A percentile compares a stretch with the other conserved stretches of the same genome.
These are phyloP conservation scores for Russula sp. DNA, from an alignment of 768 basidiomycete genomes.

Conservation along the genomic window DNA sequence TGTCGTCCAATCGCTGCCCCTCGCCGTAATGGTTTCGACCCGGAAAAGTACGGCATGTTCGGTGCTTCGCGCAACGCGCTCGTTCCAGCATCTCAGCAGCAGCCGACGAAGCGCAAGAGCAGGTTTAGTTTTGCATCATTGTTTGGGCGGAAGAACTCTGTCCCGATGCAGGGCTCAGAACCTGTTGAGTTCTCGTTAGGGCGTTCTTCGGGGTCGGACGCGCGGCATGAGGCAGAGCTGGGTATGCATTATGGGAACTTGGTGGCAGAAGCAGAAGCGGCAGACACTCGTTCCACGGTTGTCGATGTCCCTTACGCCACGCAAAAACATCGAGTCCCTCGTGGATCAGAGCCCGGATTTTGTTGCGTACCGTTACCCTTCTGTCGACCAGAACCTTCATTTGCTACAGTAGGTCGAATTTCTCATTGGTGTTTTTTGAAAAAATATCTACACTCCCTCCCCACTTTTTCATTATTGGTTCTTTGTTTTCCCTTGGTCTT, in stretches of 20 bases:
- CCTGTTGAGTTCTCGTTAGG: conserved; percentile 31
- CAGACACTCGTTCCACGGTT: conserved; percentile 46
- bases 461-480: conserved; percentile 19
- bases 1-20: conserved; percentile 48
- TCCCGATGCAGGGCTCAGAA: conserved; percentile 25
- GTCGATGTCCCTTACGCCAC: conserved; percentile 53
- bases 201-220: conserved; percentile 36
- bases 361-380: conserved; percentile 85
- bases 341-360: conserved; percentile 86
- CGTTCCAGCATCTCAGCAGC: conserved; percentile 32
- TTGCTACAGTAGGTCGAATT: conserved; percentile 45
- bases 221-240: conserved; percentile 44
- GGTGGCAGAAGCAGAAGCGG: conserved; percentile 46
- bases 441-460: neutral
- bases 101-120: conserved; percentile 60
- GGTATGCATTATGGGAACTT: conserved; percentile 53
- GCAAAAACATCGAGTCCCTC: conserved; percentile 71
- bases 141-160: conserved; percentile 53
- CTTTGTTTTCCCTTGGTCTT: conserved; percentile 12
- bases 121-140: conserved; percentile 67
- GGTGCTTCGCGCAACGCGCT: conserved; percentile 64
- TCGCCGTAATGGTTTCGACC: conserved; percentile 25
- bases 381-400: conserved; percentile 65
- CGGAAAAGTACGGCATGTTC: conserved; percentile 63
- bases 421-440: neutral